Base-by-base conservation (phyloP, 169 alveolate genomes). In the Plasmodium vivax region DNA sequence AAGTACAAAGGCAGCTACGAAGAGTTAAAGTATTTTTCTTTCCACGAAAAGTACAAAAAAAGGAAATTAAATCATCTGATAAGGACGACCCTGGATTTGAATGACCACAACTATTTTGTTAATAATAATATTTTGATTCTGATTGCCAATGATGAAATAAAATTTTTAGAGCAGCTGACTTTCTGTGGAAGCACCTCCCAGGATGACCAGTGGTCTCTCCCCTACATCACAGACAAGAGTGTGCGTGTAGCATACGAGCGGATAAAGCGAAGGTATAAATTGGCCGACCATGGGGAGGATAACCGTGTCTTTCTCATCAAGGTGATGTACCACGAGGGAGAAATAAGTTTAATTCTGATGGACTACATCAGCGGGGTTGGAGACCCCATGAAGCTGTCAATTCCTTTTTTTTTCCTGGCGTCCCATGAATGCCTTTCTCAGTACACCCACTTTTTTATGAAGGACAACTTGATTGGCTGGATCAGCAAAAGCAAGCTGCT, bases 401-500 rank as follows among this genome's bases (percentile, higher is more conserved):
- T 92, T 10, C 95, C 95, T 9, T 92, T 92, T 56, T 92, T 92
- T 47, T 92, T 8, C 38, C 30, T 92, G 5, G 51, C 45, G 19
- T 45, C 95, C 10, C 92, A 92, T 82, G 74, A 72, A 47, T 45
- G 45, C 36, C 58, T 92, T 73, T 68, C 95, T 68, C 36, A 62
- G 51, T 92, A 68, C 58, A 82, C 84, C 16, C 91, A 92, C 72
- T 82, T 92, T 73, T 82, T 82, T 23, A 82, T 92, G 68, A 92
- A 92, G 36, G 95, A 92, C 19, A 92, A 92, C 71, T 71, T 92
- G 68, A 74, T 92, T 27, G 95, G 95, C 10, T 92, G 95, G 95
- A 73, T 92, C 19, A 32, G 43, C 30, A 54, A 71, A 36, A 51
- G 62, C 12, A 81, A 92, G 16, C 51, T 58, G 32, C 68, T 92